phyloP scores from a whole-genome alignment of 176 grass and related monocot genomes.

The Juncus inflexus region DNA sequence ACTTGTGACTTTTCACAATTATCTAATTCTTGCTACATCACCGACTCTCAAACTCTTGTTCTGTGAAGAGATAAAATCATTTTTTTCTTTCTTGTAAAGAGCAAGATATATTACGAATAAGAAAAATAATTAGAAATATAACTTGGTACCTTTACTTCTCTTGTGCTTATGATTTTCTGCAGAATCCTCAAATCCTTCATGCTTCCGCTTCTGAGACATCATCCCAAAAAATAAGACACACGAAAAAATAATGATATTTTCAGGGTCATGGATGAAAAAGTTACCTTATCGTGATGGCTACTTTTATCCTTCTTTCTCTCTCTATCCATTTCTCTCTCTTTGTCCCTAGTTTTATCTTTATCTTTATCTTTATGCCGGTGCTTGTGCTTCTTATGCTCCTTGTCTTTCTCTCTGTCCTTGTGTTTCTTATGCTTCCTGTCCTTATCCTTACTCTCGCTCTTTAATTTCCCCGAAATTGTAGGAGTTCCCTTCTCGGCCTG shows the following conservation, averaged over 20 bases:
- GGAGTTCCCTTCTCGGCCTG: conserved; percentile 82
- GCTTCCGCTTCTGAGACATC: conserved; percentile 39
- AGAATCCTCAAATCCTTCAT: conserved; percentile 38
- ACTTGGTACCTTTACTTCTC: conserved; percentile 34
- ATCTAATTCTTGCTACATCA: too few species aligned
- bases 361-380: conserved; percentile 98
- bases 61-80: too few species aligned
- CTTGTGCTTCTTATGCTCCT: conserved; percentile 96
- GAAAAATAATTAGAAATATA: too few species aligned
- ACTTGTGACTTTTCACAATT: too few species aligned
- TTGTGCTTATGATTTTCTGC: conserved; percentile 37
- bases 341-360: conserved; percentile 80
- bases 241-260: neutral
- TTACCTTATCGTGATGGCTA: conserved; percentile 82
- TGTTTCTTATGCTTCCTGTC: conserved; percentile 95
- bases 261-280: neutral
- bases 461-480: conserved; percentile 68
- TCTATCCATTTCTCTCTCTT: conserved; percentile 71
- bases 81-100: too few species aligned
- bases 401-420: conserved; percentile 87
- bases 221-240: conserved; percentile 7
- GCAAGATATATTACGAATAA: too few species aligned
- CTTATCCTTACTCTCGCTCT: conserved; percentile 80
- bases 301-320: conserved; percentile 97
- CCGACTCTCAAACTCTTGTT: too few species aligned